Evolutionary conservation across 768 basidiomycete genomes (phyloP), one percentile per base, ranked within the genome.

Genomic region (Suillus clintonianus): DNA sequence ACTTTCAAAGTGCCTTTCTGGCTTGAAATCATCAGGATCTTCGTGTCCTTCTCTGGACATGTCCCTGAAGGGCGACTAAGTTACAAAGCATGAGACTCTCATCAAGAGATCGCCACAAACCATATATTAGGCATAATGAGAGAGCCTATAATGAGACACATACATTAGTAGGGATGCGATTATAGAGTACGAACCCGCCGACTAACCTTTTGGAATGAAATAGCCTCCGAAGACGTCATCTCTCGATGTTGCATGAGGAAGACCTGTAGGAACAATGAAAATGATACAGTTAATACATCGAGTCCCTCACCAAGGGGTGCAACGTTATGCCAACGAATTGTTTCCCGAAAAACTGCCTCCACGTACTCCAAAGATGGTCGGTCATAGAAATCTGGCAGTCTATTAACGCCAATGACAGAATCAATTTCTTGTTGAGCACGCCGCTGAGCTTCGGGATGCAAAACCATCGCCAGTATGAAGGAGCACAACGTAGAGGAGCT

Each of bases 141-240:
- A n/a, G 51, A 53, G 17, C 30, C 51, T 53, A 11, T 9, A 30
- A 27, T 30, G 17, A 19, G 24, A 30, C 30, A 32, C 30, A 10
- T n/a, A n/a, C 10, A 19, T 53, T 19, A 39, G 71, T 65, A 14
- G 8, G 50, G 39, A 43, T 39, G 58, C 27, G 57, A 24, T 24
- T 3, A 15, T 60, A 60, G 36, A 22, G 45, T 22, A 47, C 22
- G 22, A 45, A 53, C 37, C 22, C 58, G 47, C 0, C 17, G 45
- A 4, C 74, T 36, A 50, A 76, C 79, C 80, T 63, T 74, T 73
- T 17, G 80, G 79, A 43, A 80, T 76, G 50, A 70, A 71, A 63
- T 78, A 78, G 1, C 80, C 83, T 2, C 80, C 76, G 62, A 82
- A 85, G 4, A 76, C 68, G 63, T 85, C 84, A 53, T 85, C 82